phyloP scores from a whole-genome alignment of 306 rosid species.

The Begonia loranthoides region DNA sequence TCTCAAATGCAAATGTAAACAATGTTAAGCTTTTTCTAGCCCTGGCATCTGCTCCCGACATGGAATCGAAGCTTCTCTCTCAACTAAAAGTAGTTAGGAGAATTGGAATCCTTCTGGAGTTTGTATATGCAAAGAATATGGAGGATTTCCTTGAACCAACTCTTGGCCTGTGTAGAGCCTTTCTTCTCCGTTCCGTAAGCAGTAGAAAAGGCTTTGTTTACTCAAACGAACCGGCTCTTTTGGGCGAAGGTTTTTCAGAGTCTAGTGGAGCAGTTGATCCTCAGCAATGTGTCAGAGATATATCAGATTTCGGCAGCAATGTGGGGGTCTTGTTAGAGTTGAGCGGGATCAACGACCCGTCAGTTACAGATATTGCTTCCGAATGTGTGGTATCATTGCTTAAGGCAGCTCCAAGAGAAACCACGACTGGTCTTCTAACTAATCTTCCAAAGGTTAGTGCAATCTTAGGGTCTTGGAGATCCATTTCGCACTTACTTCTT shows the following conservation, averaged over 20 bases:
- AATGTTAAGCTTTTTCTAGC: constrained; percentile 82
- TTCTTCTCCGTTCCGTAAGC: constrained; percentile 63
- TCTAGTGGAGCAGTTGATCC: constrained; percentile 41
- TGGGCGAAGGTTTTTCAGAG: constrained; percentile 38
- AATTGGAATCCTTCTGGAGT: constrained; percentile 77
- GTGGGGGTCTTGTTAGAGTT: constrained; percentile 63
- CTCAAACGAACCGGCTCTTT: constrained; percentile 51
- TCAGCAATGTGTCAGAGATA: constrained; percentile 71
- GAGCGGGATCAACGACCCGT: constrained; percentile 37
- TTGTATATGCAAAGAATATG: constrained; percentile 73
- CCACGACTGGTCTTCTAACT: constrained; percentile 72
- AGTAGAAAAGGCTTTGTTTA: constrained; percentile 41
- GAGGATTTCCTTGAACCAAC: constrained; percentile 90
- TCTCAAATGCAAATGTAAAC: constrained; percentile 76
- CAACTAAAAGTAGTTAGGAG: constrained; percentile 84
- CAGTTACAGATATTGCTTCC: constrained; percentile 60
- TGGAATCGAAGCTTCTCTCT: constrained; percentile 91
- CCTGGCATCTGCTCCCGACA: constrained; percentile 81
- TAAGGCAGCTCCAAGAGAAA: constrained; percentile 94
- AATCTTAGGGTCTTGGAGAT: constrained; percentile 62
- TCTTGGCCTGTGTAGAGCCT: constrained; percentile 83
- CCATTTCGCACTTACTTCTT: constrained; percentile 35
- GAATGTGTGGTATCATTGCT: constrained; percentile 65
- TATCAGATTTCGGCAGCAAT: constrained; percentile 72
- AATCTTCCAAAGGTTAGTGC: constrained; percentile 63